Base-by-base conservation (phyloP, 2,329 filamentous ascomycete genomes). In the Xylariaceae sp. region DNA sequence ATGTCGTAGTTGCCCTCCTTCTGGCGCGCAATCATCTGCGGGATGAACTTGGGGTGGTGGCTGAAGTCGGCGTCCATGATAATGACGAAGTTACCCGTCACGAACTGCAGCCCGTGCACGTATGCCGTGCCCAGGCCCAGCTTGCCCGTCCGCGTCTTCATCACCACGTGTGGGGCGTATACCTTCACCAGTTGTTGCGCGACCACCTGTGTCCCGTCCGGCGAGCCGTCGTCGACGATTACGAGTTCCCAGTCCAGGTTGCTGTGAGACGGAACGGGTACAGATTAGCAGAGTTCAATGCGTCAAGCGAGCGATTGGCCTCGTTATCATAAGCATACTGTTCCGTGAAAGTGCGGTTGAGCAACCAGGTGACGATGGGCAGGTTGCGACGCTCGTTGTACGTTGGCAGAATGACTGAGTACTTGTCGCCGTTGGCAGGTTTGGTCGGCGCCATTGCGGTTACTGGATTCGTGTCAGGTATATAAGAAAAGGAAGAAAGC, bases 51-150 rank as follows among this genome's bases (percentile, higher is more conserved):
- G 69, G 94, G 94, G 79, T 99, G 94, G 77, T 99, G 94, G 65
- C 85, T 90, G 81, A 99, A 99, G 76, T 99, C 94, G 74, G 95
- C 94, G 78, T 99, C 94, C 94, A 99, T 99, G 81, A 99, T 99
- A 79, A 99, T 89, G 70, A 99, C 89, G 69, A 85, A 97, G 81
- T 95, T 96, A 66, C 94, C 94, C 19, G 85, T 91, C 21, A 81
- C 87, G 70, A 88, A 97, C 71, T 96, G 84, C 56, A 99, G 80
- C 49, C 92, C 92, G 74, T 96, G 92, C 37, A 96, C 89, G 76
- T 97, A 97, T 46, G 92, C 92, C 2, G 92, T 96, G 63, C 92
- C 92, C 47, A 97, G 86, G n/a, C 92, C 92, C 37, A 96, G 88
- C 77, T 97, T 99, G 70, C 95, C 95, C 40, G 89, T 82, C 67